Evolutionary conservation across 2,329 filamentous ascomycete species (phyloP), one percentile per base, ranked within the genome.

Genomic region (Botryotinia calthae): DNA sequence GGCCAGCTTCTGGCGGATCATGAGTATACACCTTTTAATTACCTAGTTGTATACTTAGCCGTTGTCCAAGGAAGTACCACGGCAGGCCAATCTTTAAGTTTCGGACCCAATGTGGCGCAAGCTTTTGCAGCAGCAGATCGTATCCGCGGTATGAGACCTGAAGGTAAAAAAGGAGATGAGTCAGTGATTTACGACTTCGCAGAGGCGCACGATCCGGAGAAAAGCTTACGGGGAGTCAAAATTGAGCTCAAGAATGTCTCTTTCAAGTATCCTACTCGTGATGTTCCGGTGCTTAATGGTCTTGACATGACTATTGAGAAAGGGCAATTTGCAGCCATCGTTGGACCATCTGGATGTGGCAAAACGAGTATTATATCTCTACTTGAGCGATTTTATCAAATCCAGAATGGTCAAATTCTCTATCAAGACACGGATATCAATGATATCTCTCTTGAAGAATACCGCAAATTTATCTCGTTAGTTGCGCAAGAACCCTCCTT

Each of bases 401-500:
- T 89, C 0, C 84, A 87, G 25, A 83, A 85, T 18, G 93, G 93
- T 7, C 82, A 84, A 7, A 90, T 96, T 70, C 83, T 90, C 0
- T 87, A 89, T 79, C 90, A 93, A 79, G 88, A 86, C 12, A 83
- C 84, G 66, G 85, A 91, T 76, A 88, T 94, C 61, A 80, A 83
- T 1, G 79, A 84, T 0, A 80, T 93, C 70, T 87, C 90, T 71
- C 84, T 91, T 0, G 85, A 85, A 73, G 82, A 85, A n/a, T 93
- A 93, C 79, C 87, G 92, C 48, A 85, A 85, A 72, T 82, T 88
- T 42, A 84, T 94, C 18, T 90, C 90, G 1, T 85, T 95, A 0
- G 92, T 95, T 0, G 88, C 91, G 3, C 92, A 95, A 81, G 92
- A 95, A 79, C 86, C 92, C 9, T 90, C 89, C 0, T 84, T 95